Conservation (phyloP, 805 yeast species). For the Starmera dryadoides region DNA sequence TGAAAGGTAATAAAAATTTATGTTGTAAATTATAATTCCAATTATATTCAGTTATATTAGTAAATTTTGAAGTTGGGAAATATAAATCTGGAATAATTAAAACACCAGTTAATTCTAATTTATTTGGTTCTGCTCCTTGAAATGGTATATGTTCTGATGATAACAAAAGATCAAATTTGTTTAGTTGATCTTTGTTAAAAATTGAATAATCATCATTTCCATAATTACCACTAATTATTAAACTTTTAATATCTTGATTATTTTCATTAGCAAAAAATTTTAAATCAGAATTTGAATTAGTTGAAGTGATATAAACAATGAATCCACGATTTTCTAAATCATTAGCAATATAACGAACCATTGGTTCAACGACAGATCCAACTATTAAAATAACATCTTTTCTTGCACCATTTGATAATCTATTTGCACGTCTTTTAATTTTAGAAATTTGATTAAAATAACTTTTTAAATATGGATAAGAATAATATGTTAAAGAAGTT, state of each 20-base stretch:
- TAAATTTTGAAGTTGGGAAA: constrained; percentile 64
- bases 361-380: constrained; percentile 72
- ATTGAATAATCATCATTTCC: constrained; percentile 30
- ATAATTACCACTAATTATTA: constrained; percentile 43
- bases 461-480: no score
- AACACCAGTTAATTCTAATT: constrained; percentile 53
- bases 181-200: constrained; percentile 37
- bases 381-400: constrained; percentile 67
- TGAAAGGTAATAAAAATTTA: constrained; percentile 40
- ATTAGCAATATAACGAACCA: constrained; percentile 59
- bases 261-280: constrained; percentile 49
- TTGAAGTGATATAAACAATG: constrained; percentile 63
- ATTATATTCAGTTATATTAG: constrained; percentile 40
- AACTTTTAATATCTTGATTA: constrained; percentile 61
- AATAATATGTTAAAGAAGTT: no score
- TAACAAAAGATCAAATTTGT: constrained; percentile 40
- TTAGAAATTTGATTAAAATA: no score
- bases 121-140: constrained; percentile 48
- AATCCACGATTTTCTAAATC: constrained; percentile 78
- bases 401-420: constrained; percentile 63
- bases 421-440: constrained; percentile 46
- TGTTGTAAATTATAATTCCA: constrained; percentile 43
- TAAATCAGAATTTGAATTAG: constrained; percentile 26
- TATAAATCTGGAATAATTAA: constrained; percentile 63
- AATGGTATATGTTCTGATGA: constrained; percentile 52